Evolutionary conservation across 1,284 basidiomycete species (phyloP).

Genomic region (Entoloma clypeatum): DNA sequence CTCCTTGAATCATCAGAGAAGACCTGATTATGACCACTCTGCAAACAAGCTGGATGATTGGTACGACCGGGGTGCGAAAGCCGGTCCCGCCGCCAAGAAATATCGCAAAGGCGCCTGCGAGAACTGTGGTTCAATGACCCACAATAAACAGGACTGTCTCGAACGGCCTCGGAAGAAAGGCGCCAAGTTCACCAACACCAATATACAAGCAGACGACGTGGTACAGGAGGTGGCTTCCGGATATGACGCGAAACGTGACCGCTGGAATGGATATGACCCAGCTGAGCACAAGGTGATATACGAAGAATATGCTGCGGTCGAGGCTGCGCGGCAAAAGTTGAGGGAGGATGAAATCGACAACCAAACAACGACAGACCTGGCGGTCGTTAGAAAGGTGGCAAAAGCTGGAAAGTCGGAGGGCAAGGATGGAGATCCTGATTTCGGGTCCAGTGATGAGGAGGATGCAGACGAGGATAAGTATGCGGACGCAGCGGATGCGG

Average conservation of each 20-base stretch:
- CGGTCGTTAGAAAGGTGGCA: conserved; percentile 78
- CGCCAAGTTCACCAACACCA: conserved; percentile 88
- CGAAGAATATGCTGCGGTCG: conserved; percentile 92
- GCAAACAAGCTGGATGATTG: conserved; percentile 79
- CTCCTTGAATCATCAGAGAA: conserved; percentile 91
- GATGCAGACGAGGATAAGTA: conserved; percentile 96
- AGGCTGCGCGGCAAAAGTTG: conserved; percentile 84
- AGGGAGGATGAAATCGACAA: conserved; percentile 98
- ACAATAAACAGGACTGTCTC: conserved; percentile 89
- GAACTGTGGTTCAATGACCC: conserved; percentile 97
- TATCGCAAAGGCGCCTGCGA: conserved; percentile 98
- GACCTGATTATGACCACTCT: conserved; percentile 63
- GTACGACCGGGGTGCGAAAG: conserved; percentile 88
- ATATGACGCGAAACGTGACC: conserved; percentile 94
- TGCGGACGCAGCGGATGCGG: conserved; percentile 94
- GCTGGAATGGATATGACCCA: conserved; percentile 98
- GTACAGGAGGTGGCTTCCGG: conserved; percentile 78
- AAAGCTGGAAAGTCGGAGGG: conserved; percentile 72
- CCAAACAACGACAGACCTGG: conserved; percentile 87
- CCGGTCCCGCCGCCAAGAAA: conserved; percentile 90
- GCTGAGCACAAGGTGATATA: conserved; percentile 83
- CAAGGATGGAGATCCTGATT: conserved; percentile 80
- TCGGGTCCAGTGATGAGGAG: conserved; percentile 94
- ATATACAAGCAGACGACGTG: conserved; percentile 91
- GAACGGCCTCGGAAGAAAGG: conserved; percentile 96